A percentile compares a stretch with the other conserved stretches of the same genome.
Evolutionary conservation across 2,329 filamentous ascomycete genomes (phyloP).

Genomic region (Beauveria australis): DNA sequence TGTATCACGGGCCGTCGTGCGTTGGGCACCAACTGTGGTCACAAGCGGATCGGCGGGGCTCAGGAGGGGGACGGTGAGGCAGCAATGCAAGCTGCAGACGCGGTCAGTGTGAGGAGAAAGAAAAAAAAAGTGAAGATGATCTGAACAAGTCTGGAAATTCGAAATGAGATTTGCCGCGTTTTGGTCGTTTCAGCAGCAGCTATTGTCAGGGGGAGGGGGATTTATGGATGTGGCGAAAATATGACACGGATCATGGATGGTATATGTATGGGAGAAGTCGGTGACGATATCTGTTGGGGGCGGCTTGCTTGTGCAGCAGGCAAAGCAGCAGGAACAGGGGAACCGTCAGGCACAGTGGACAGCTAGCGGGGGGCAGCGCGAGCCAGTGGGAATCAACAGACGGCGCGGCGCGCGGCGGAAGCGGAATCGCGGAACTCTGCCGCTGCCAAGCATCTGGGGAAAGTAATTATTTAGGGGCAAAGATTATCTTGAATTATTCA

Average conservation of each 20-base stretch:
- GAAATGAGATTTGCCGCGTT: neutral
- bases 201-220: neutral
- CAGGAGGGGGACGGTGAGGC: conserved; percentile 8
- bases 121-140: neutral
- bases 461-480: neutral
- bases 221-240: neutral
- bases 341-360: conserved; percentile 3
- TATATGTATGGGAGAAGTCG: conserved; percentile 3
- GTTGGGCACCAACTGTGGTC: conserved; percentile 10
- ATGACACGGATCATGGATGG: neutral
- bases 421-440: neutral
- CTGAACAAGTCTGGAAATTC: neutral
- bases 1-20: conserved; percentile 7
- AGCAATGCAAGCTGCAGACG: neutral
- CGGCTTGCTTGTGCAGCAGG: neutral
- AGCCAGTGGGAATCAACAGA: neutral
- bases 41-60: conserved; percentile 9
- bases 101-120: neutral
- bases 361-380: neutral
- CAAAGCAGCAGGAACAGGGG: neutral
- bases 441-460: neutral
- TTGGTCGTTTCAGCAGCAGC: neutral
- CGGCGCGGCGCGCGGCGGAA: neutral
- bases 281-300: conserved; percentile 11
- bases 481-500: neutral